phyloP scores from a whole-genome alignment of 1,284 basidiomycete species.

The Ustilago tritici region DNA sequence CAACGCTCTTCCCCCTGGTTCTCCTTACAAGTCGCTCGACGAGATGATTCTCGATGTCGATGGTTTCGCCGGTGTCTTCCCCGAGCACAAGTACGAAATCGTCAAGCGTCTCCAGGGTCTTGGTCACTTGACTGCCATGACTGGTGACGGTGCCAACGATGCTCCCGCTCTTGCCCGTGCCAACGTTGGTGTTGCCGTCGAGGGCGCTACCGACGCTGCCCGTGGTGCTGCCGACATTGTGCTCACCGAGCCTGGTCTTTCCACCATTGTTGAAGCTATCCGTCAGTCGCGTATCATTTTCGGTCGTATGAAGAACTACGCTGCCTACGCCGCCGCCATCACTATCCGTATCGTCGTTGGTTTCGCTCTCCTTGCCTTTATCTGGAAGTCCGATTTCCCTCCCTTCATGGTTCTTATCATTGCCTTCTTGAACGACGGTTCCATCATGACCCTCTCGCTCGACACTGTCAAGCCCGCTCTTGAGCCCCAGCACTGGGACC shows the following conservation, averaged over 20 bases:
- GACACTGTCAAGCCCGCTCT: slow-evolving; percentile 94
- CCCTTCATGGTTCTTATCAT: slow-evolving; percentile 99
- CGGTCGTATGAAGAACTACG: slow-evolving; percentile 97
- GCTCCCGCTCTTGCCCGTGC: slow-evolving; percentile 83
- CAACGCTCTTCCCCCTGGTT: slow-evolving; percentile 80
- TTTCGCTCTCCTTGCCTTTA: slow-evolving; percentile 94
- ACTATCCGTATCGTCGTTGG: slow-evolving; percentile 98
- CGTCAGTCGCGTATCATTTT: slow-evolving; percentile 94
- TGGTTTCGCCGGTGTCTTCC: slow-evolving; percentile 95
- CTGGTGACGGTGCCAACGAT: slow-evolving; percentile 97
- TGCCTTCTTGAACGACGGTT: slow-evolving; percentile 95
- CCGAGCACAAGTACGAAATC: slow-evolving; percentile 92
- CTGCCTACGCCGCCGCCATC: slow-evolving; percentile 85
- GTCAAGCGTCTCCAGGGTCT: slow-evolving; percentile 94
- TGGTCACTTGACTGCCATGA: slow-evolving; percentile 72
- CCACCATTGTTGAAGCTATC: slow-evolving; percentile 95
- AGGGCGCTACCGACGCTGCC: slow-evolving; percentile 92
- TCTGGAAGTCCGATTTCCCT: slow-evolving; percentile 97
- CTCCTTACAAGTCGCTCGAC: slow-evolving; percentile 80
- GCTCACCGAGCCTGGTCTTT: slow-evolving; percentile 92
- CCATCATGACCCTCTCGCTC: slow-evolving; percentile 96
- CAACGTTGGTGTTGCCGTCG: slow-evolving; percentile 96
- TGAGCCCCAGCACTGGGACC: slow-evolving; percentile 89
- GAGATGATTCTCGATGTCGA: slow-evolving; percentile 90
- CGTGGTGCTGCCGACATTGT: slow-evolving; percentile 96